Percentiles rank a stretch among this genome's conserved stretches.
Evolutionary conservation across 805 yeast species (phyloP).

Genomic region (Tetrapisispora taiwanensis): DNA sequence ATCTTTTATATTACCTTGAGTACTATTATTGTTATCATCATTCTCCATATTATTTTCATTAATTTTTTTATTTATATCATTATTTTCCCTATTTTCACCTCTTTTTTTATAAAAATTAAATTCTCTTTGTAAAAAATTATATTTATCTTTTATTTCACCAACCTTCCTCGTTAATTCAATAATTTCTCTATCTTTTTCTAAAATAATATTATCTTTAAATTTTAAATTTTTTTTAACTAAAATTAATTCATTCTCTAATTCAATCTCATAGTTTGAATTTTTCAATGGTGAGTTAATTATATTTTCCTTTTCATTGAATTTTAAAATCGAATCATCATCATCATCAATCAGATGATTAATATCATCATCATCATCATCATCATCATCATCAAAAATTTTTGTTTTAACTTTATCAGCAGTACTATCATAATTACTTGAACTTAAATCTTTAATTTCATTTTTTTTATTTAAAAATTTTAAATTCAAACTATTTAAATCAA

Average conservation of each 20-base stretch:
- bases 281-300: background rate
- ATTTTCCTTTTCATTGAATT: background rate
- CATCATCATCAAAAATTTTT: background rate
- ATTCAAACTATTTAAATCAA: background rate
- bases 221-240: slow-evolving; percentile 10
- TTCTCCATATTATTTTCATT: background rate
- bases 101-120: slow-evolving; percentile 22
- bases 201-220: slow-evolving; percentile 14
- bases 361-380: background rate
- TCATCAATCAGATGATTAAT: no score
- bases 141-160: slow-evolving; percentile 16
- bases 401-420: background rate
- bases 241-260: slow-evolving; percentile 9
- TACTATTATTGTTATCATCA: background rate
- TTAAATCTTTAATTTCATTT: background rate
- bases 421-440: background rate
- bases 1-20: no score
- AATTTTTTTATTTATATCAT: background rate
- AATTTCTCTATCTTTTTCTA: slow-evolving; percentile 19
- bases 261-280: background rate
- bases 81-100: slow-evolving; percentile 5
- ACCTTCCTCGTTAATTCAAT: slow-evolving; percentile 12
- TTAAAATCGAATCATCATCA: background rate
- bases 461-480: background rate
- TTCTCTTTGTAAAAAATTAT: slow-evolving; percentile 19